phyloP scores from a whole-genome alignment of 129 eudicot species.

The sunflower (Helianthus annuus) region HanXRQr2.0-SUNRISE NC_035437.2:165446642-165447141 shows the following conservation, averaged over 20 bases:
- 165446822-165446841: background rate
- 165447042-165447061: constrained; percentile 89
- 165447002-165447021: background rate
- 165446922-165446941: background rate
- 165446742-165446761: background rate
- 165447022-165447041: constrained; percentile 39
- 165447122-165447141: background rate
- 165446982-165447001: background rate
- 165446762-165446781: background rate
- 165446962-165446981: background rate
- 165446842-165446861: background rate
- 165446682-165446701: too few species aligned
- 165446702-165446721: too few species aligned
- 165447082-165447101: constrained; percentile 86
- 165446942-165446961: background rate
- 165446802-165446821: background rate
- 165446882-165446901: background rate
- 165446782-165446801: constrained; percentile 3
- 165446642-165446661: too few species aligned
- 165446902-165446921: background rate
- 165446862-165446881: background rate
- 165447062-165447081: constrained; percentile 78
- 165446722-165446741: background rate
- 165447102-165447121: constrained; percentile 75
- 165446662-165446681: too few species aligned